Percentiles rank a stretch among this genome's conserved stretches.
phyloP scores from a whole-genome alignment of 768 basidiomycete species.

The Podaxis sp. region DNA sequence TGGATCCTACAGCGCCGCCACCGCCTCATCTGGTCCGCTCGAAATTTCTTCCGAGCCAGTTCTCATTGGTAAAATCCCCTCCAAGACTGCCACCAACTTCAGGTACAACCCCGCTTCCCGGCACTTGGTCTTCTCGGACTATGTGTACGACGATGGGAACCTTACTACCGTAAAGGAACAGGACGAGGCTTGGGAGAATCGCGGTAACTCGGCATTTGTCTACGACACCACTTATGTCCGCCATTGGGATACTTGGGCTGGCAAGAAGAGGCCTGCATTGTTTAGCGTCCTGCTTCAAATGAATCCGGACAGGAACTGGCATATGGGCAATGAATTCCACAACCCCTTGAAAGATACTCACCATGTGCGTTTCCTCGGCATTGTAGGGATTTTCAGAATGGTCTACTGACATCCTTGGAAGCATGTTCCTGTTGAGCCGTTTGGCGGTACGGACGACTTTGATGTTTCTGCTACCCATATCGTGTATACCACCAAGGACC shows the following conservation, averaged over 20 bases:
- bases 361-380: constrained; percentile 48
- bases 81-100: constrained; percentile 69
- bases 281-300: constrained; percentile 63
- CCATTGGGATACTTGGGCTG: constrained; percentile 81
- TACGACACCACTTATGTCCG: constrained; percentile 68
- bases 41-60: constrained; percentile 35
- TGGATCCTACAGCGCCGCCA: constrained; percentile 31
- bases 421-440: constrained; percentile 80
- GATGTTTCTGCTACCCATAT: constrained; percentile 68
- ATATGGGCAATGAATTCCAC: constrained; percentile 47
- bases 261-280: constrained; percentile 67
- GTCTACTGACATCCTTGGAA: constrained; percentile 23
- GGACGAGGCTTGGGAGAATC: constrained; percentile 69
- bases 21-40: constrained; percentile 25
- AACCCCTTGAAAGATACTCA: constrained; percentile 66
- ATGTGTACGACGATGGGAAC: constrained; percentile 75
- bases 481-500: constrained; percentile 86
- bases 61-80: constrained; percentile 65
- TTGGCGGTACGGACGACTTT: constrained; percentile 83
- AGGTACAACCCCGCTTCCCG: constrained; percentile 55
- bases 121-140: constrained; percentile 80
- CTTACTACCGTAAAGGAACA: constrained; percentile 65
- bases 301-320: constrained; percentile 50
- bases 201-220: constrained; percentile 70
- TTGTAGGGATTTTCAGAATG: neutral